Conservation (phyloP, 108 stramenopile genomes). For the Skeletonema grethae region DNA sequence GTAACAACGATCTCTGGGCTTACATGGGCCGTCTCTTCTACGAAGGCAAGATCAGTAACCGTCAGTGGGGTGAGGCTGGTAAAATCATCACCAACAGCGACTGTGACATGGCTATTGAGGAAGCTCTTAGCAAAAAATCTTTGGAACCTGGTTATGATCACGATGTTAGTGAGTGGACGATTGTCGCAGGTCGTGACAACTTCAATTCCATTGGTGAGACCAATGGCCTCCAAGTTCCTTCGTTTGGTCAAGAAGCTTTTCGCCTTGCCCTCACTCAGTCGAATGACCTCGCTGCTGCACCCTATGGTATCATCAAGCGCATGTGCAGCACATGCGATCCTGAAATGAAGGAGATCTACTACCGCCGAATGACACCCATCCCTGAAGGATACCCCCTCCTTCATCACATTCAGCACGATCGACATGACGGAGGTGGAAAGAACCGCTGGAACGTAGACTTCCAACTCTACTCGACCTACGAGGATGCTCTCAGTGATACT, state of each 20-base stretch:
- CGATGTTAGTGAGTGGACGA: conserved; percentile 31
- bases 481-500: conserved; percentile 30
- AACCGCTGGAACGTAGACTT: conserved; percentile 45
- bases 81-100: conserved; percentile 36
- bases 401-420: conserved; percentile 33
- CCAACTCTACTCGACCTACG: conserved; percentile 36
- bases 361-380: conserved; percentile 40
- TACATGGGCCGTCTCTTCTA: conserved; percentile 54
- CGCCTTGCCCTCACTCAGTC: background rate
- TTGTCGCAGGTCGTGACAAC: conserved; percentile 30
- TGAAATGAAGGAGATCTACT: conserved; percentile 39
- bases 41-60: conserved; percentile 28
- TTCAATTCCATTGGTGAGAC: background rate
- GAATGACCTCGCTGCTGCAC: background rate
- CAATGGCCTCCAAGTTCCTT: background rate
- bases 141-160: conserved; percentile 23
- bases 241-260: conserved; percentile 15
- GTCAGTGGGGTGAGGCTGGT: conserved; percentile 35
- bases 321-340: conserved; percentile 28
- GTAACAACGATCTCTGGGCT: conserved; percentile 53
- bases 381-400: conserved; percentile 28
- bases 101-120: conserved; percentile 6
- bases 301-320: conserved; percentile 27
- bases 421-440: conserved; percentile 8
- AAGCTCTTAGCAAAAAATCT: conserved; percentile 11